Conservation (phyloP, 2,329 filamentous ascomycete species). For the Coniella vitis region DNA sequence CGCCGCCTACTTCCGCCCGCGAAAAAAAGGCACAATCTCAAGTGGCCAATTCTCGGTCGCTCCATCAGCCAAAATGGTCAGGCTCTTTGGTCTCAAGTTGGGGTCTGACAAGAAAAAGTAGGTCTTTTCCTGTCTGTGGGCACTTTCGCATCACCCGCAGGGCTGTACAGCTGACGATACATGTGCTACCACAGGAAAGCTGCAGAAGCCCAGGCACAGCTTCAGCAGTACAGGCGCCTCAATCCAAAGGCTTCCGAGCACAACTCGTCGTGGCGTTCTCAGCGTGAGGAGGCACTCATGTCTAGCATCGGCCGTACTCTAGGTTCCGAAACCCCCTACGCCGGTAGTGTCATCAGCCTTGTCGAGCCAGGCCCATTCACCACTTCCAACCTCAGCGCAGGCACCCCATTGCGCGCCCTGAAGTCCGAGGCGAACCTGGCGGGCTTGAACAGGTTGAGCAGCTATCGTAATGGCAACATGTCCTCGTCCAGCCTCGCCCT, state of each 20-base stretch:
- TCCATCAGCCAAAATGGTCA: slow-evolving; percentile 39
- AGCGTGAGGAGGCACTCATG: slow-evolving; percentile 16
- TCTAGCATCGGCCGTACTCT: slow-evolving; percentile 1
- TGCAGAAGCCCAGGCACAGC: slow-evolving; percentile 1
- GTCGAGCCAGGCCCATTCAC: neutral
- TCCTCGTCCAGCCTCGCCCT: too few species aligned
- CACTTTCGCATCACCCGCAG: neutral
- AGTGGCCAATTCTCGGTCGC: neutral
- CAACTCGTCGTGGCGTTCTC: neutral
- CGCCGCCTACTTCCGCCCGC: neutral
- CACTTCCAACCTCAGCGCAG: neutral
- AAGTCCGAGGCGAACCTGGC: slow-evolving; percentile 33
- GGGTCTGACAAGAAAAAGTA: slow-evolving; percentile 51
- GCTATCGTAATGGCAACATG: too few species aligned
- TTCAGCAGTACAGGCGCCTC: slow-evolving; percentile 9
- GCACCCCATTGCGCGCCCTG: slow-evolving; percentile 23
- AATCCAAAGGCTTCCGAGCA: neutral
- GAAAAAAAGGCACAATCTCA: neutral
- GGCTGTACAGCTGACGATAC: neutral
- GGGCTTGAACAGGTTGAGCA: too few species aligned
- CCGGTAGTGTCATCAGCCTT: slow-evolving; percentile 1
- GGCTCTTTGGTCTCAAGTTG: slow-evolving; percentile 52
- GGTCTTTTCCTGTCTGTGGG: slow-evolving; percentile 27
- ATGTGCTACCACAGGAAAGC: slow-evolving; percentile 6
- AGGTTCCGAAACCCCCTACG: slow-evolving; percentile 17